Percentiles rank a stretch among this genome's conserved stretches.
Conservation (phyloP, 2,329 filamentous ascomycete genomes). For the Colletotrichum sp. region DNA sequence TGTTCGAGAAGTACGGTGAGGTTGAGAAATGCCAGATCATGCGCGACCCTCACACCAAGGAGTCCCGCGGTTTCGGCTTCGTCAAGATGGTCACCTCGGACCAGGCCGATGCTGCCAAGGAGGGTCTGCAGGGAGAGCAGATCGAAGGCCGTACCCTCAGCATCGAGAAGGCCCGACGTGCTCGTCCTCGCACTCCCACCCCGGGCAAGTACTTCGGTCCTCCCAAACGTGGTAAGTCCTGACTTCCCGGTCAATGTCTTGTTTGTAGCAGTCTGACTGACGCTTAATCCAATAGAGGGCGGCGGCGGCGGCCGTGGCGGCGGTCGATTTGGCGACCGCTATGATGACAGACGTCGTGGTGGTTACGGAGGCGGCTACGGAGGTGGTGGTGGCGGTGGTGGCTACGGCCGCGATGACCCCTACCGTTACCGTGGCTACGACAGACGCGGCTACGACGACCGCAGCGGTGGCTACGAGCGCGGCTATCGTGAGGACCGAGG, state of each 20-base stretch:
- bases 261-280: neutral
- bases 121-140: slow-evolving; percentile 91
- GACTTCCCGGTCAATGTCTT: neutral
- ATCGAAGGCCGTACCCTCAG: slow-evolving; percentile 95
- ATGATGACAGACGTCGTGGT: slow-evolving; percentile 70
- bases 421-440: slow-evolving; percentile 62
- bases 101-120: slow-evolving; percentile 95
- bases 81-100: slow-evolving; percentile 98
- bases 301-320: slow-evolving; percentile 54
- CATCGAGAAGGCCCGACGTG: slow-evolving; percentile 98
- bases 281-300: slow-evolving; percentile 30
- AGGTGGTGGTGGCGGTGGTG: slow-evolving; percentile 44
- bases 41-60: slow-evolving; percentile 97
- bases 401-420: slow-evolving; percentile 56
- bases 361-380: slow-evolving; percentile 52
- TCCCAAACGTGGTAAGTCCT: slow-evolving; percentile 87
- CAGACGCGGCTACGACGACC: slow-evolving; percentile 41
- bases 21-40: slow-evolving; percentile 99
- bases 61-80: slow-evolving; percentile 98
- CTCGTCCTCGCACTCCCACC: slow-evolving; percentile 92
- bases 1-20: slow-evolving; percentile 98
- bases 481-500: slow-evolving; percentile 53
- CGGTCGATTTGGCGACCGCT: slow-evolving; percentile 57
- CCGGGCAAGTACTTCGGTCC: slow-evolving; percentile 99
- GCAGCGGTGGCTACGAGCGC: slow-evolving; percentile 49